Evolutionary conservation across 1,139 yeast genomes (phyloP).

Genomic region (Arxiozyma slooffiae): DNA sequence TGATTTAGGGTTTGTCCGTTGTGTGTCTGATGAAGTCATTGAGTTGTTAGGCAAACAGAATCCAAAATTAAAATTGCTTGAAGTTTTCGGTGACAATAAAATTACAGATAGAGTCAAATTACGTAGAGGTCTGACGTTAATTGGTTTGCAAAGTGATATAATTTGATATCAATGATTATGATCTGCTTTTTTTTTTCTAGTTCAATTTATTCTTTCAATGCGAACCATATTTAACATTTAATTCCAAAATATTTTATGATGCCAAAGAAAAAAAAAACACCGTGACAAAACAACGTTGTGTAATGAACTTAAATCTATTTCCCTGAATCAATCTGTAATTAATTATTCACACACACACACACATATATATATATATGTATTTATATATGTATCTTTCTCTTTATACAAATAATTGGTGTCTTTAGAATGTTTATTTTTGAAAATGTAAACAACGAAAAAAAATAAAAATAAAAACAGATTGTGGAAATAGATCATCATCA

Average conservation of each 20-base stretch:
- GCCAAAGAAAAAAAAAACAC: no score
- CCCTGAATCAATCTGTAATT: background rate
- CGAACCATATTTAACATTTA: background rate
- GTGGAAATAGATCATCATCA: background rate
- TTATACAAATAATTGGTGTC: background rate
- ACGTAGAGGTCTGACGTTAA: slow-evolving; percentile 48
- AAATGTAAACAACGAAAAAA: slow-evolving; percentile 2
- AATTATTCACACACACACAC: background rate
- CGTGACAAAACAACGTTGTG: background rate
- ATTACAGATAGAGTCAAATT: slow-evolving; percentile 49
- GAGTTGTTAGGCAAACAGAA: slow-evolving; percentile 46
- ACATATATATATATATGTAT: no score
- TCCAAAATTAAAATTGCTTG: slow-evolving; percentile 52
- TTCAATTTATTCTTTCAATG: background rate
- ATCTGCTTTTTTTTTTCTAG: no score
- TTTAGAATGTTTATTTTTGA: background rate
- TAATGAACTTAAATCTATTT: background rate
- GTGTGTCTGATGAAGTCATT: slow-evolving; percentile 56
- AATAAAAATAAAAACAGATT: background rate
- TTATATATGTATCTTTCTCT: background rate
- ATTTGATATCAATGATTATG: background rate
- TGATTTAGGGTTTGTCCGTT: slow-evolving; percentile 69
- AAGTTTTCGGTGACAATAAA: slow-evolving; percentile 68
- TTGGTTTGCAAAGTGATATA: slow-evolving; percentile 66
- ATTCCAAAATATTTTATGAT: background rate